These are phyloP conservation scores for Citeromyces hawaiiensis DNA, from an alignment of 1,139 yeast species.

Conservation along the genomic window DNA sequence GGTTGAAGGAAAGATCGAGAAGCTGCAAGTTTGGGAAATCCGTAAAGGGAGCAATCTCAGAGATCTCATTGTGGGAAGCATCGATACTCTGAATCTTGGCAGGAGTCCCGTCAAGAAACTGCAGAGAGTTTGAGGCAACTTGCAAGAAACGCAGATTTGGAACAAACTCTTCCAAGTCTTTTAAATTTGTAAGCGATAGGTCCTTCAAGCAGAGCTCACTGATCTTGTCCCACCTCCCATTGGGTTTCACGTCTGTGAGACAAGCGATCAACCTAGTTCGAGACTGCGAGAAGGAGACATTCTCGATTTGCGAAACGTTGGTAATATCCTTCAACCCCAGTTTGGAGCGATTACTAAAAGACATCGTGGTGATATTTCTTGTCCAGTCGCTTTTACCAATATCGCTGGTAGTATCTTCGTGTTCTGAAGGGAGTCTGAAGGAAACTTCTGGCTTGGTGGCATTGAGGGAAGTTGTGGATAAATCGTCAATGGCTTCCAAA, in stretches of 20 bases:
- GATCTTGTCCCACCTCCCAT: constrained; percentile 29
- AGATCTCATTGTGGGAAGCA: constrained; percentile 24
- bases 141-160: constrained; percentile 28
- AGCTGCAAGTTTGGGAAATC: constrained; percentile 27
- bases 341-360: constrained; percentile 3
- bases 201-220: constrained; percentile 22
- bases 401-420: not conserved
- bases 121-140: constrained; percentile 28
- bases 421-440: constrained; percentile 4
- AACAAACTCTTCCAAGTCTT: constrained; percentile 28
- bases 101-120: constrained; percentile 36
- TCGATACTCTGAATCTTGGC: constrained; percentile 21
- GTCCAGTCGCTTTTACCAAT: not conserved
- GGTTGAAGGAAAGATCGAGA: constrained; percentile 27
- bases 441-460: constrained; percentile 5
- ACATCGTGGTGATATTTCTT: not conserved
- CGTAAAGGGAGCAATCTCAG: constrained; percentile 27
- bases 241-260: constrained; percentile 29
- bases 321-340: constrained; percentile 20
- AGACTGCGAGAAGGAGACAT: constrained; percentile 36
- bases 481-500: constrained; percentile 2
- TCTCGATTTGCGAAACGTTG: constrained; percentile 25
- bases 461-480: not conserved
- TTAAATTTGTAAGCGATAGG: constrained; percentile 21
- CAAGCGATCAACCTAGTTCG: constrained; percentile 29